Base-by-base conservation (phyloP, 306 rosid species). In the Prunus mira region DNA sequence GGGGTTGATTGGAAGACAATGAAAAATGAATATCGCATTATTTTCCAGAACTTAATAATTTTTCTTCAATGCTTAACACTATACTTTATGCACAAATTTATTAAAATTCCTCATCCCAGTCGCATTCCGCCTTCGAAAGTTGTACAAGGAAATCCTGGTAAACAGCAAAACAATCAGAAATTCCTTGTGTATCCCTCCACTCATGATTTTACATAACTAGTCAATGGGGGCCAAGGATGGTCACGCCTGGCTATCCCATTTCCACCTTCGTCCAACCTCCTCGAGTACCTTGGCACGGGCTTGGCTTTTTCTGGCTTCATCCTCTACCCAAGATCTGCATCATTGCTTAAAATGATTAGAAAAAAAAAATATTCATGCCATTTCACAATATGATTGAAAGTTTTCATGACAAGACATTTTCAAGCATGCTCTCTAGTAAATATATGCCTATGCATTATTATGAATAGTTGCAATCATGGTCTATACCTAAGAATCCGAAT, bases 281-380 rank as follows among this genome's bases (percentile, higher is more conserved):
- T 88, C 88, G 0, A 95, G 96, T 78, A 95, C 97, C 63, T 90
- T 90, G 57, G 97, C 97, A 41, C 97, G 89, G 28, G 97, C 91
- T 80, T 89, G 92, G 83, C 91, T 92, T 84, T 82, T 90, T 76
- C 75, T 89, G 14, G 96, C 99, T 71, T 95, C 99, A 18, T 95
- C 99, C 85, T 95, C 99, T 75, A 95, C 95, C 99, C 99, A 95
- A n/a, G 96, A 86, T 88, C 97, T 95, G 97, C 87, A 85, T 72
- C 69, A 81, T 64, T 67, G 61, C 8, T 50, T 75, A 51, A 72
- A 70, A 69, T 73, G 32, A 75, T 81, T 25, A 82, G 86, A 81
- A 52, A 3, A 4, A 13, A 4, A 15, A 32, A 0, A 3, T 34
- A 12, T 2, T 3, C 6, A 77, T 18, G 32, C 10, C 58, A 56